Evolutionary conservation across 129 eudicot genomes (phyloP), one percentile per base, ranked within the genome.

Genomic region (Daucus carota): DNA sequence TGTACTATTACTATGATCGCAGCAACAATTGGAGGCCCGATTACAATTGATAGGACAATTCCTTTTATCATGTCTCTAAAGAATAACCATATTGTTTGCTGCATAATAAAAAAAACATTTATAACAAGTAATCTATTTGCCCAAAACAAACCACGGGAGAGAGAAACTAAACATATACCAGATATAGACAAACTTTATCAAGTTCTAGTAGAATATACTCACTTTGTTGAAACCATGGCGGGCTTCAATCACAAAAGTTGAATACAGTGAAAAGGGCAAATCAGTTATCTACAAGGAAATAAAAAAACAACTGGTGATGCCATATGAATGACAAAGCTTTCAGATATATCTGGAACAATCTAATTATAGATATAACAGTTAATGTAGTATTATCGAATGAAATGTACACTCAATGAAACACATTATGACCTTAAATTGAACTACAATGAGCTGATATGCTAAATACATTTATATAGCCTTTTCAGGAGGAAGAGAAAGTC

Each of bases 181-280:
- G 26, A 57, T 57, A 57, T n/a, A n/a, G 62, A 54, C 31, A 57
- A 57, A 6, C 32, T n/a, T 57, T 8, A 57, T n/a, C 6, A 5
- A 57, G 65, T 41, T 40, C 16, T 13, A 11, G 77, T 26, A 70
- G 31, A 32, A 77, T 38, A 42, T 16, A 71, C 68, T 32, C 24
- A 95, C 99, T 87, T 95, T 95, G 88, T 95, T 95, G 77, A 92
- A 95, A 65, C 99, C 99, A 88, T 95, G 97, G 62, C 94, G 94
- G 57, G 90, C 88, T 86, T 95, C 99, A 70, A 95, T 95, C 71
- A 95, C 97, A 80, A 95, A 95, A 10, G 97, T 95, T 36, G 99
- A 95, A 83, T 92, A 95, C 48, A 95, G 85, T 54, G 99, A 95
- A 86, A 95, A 95, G 24, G 99, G 99, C 81, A 95, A 81, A 82